Conservation (phyloP, 108 stramenopile genomes). For the Cyclostephanos tholiformis region DNA sequence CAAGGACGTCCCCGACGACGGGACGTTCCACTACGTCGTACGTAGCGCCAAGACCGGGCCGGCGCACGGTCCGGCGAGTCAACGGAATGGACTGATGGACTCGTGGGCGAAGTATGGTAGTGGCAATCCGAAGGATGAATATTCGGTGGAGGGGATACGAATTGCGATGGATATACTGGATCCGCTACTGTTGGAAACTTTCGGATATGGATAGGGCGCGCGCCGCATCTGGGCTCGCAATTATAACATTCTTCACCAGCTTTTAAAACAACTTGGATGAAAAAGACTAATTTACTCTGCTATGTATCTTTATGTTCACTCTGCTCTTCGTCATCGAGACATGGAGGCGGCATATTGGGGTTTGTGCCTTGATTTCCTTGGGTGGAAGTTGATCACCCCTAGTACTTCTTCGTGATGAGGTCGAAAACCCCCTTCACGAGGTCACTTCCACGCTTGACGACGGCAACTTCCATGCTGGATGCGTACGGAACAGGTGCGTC, state of each 20-base stretch:
- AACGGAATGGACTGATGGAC: conserved; percentile 65
- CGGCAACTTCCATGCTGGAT: conserved; percentile 94
- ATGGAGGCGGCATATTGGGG: neutral
- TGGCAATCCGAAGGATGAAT: conserved; percentile 30
- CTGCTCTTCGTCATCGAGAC: neutral
- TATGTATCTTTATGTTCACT: conserved; percentile 10
- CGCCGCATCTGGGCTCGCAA: too few relatives aligned
- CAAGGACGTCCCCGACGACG: conserved; percentile 42
- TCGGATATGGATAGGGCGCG: neutral
- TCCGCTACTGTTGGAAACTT: conserved; percentile 43
- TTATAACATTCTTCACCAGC: too few relatives aligned
- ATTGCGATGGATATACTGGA: conserved; percentile 53
- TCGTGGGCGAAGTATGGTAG: conserved; percentile 69
- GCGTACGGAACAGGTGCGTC: conserved; percentile 98
- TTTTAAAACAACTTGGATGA: neutral
- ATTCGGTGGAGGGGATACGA: conserved; percentile 34
- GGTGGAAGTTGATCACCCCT: neutral
- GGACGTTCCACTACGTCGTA: conserved; percentile 59
- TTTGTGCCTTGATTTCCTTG: neutral
- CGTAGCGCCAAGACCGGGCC: conserved; percentile 75
- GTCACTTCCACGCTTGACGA: conserved; percentile 92
- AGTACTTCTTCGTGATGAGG: conserved; percentile 72
- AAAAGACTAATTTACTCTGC: neutral
- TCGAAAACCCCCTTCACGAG: conserved; percentile 87
- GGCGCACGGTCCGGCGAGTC: conserved; percentile 66